phyloP scores from a whole-genome alignment of 257 asterid species.

The Ajuga chamaepitys region DNA sequence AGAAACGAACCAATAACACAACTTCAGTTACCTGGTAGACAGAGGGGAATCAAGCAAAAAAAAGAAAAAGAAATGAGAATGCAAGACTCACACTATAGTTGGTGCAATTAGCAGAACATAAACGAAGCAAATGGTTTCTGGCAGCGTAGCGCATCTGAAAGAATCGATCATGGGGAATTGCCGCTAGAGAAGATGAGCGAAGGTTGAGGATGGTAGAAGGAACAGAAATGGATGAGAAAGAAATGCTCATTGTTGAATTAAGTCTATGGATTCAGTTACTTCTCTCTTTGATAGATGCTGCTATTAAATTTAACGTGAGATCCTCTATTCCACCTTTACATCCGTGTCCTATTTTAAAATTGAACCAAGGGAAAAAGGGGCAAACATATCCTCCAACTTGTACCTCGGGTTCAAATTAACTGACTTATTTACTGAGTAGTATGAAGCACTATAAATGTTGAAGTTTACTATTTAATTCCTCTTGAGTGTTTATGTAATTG shows the following conservation, averaged over 20 bases:
- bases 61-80: not conserved
- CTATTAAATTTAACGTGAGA: too few relatives aligned
- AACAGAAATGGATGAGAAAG: not conserved
- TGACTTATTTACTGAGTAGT: too few relatives aligned
- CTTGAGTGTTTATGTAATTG: too few relatives aligned
- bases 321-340: too few relatives aligned
- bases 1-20: not conserved
- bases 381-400: too few relatives aligned
- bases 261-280: not conserved
- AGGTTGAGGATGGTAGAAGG: not conserved
- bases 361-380: too few relatives aligned
- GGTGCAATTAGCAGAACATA: conserved; percentile 16
- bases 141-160: conserved; percentile 7
- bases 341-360: too few relatives aligned
- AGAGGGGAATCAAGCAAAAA: not conserved
- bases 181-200: conserved; percentile 5
- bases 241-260: conserved; percentile 20
- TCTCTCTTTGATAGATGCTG: too few relatives aligned
- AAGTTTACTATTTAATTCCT: too few relatives aligned
- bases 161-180: conserved; percentile 14
- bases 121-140: conserved; percentile 14
- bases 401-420: too few relatives aligned
- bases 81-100: conserved; percentile 21
- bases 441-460: too few relatives aligned
- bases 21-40: not conserved